Conservation (phyloP, 2,329 filamentous ascomycete genomes). For the Mariannaea sp. region DNA sequence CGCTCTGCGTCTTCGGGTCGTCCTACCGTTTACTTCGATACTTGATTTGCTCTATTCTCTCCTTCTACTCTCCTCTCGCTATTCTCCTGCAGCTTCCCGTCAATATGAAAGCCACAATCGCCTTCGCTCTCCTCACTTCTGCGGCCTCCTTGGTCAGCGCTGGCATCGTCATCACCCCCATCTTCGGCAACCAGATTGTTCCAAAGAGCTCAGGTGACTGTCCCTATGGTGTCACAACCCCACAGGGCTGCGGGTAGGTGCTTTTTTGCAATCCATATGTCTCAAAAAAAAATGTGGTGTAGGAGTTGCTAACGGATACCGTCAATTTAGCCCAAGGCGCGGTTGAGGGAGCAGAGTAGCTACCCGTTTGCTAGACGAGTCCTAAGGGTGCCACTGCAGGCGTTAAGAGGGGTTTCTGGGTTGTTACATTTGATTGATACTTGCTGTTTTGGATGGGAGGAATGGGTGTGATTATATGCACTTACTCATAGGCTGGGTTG, state of each 20-base stretch:
- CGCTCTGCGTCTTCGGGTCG: neutral
- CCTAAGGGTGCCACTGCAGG: constrained; percentile 6
- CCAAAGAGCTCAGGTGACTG: constrained; percentile 55
- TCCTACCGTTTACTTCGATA: neutral
- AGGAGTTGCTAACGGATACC: constrained; percentile 1
- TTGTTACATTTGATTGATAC: no score
- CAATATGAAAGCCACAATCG: constrained; percentile 40
- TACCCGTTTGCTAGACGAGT: neutral
- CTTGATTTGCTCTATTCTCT: no score
- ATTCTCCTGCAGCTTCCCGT: neutral
- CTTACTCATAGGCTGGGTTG: no score
- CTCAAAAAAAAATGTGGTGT: neutral
- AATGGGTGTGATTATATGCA: no score
- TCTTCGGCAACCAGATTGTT: constrained; percentile 57
- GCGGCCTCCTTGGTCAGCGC: constrained; percentile 54
- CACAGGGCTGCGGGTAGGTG: constrained; percentile 61
- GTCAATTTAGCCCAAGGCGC: constrained; percentile 24
- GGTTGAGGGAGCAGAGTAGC: constrained; percentile 12
- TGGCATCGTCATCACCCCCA: constrained; percentile 60
- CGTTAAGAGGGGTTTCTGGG: no score
- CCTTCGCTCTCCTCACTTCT: constrained; percentile 48
- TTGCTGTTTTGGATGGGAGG: no score
- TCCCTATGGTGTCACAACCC: constrained; percentile 60
- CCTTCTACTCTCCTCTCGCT: neutral
- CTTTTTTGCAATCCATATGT: no score